phyloP scores from a whole-genome alignment of 345 rosid genomes.

The Eutrema yunnanense region DNA sequence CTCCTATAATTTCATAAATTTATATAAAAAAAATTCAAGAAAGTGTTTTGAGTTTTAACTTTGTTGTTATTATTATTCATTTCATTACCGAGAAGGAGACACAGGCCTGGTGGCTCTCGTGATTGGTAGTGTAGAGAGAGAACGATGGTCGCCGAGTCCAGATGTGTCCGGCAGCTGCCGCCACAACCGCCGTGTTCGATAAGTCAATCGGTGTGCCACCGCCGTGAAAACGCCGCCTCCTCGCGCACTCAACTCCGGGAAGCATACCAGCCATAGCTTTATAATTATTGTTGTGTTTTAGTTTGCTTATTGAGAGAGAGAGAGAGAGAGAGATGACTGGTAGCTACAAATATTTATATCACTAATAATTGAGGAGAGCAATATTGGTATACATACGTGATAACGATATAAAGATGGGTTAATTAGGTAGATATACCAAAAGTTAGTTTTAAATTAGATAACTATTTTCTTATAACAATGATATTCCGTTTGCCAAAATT shows the following conservation, averaged over 20 bases:
- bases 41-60: neutral
- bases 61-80: neutral
- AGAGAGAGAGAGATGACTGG: neutral
- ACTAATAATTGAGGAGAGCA: conserved; percentile 17
- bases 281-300: neutral
- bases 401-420: neutral
- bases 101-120: conserved; percentile 34
- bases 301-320: neutral
- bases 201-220: conserved; percentile 44
- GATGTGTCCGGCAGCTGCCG: conserved; percentile 13
- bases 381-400: neutral
- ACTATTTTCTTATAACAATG: neutral
- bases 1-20: conserved; percentile 14
- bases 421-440: neutral
- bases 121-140: conserved; percentile 50
- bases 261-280: conserved; percentile 75
- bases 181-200: conserved; percentile 1
- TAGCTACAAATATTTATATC: neutral
- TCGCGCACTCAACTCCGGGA: conserved; percentile 79
- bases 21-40: neutral
- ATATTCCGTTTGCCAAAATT: neutral
- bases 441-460: neutral
- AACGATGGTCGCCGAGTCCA: conserved; percentile 51
- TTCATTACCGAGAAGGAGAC: conserved; percentile 14
- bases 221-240: conserved; percentile 65